Conservation (phyloP, 2,329 filamentous ascomycete genomes). For the Endothia cerciana region DNA sequence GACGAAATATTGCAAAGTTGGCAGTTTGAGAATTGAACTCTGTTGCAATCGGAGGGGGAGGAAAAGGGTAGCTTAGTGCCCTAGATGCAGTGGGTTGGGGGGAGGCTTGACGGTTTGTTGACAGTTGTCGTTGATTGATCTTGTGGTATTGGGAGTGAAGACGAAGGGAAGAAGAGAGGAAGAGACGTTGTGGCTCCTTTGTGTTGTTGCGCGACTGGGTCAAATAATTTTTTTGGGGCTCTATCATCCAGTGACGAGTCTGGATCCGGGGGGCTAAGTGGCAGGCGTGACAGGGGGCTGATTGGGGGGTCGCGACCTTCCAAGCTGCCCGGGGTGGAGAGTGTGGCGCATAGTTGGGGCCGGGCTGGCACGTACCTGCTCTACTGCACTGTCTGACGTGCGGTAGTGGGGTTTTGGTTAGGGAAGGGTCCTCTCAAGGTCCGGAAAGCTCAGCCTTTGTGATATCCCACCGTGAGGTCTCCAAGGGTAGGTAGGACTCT, state of each 20-base stretch:
- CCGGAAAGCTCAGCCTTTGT: slow-evolving; percentile 19
- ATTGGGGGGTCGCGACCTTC: slow-evolving; percentile 8
- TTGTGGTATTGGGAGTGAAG: slow-evolving; percentile 39
- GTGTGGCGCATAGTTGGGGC: slow-evolving; percentile 25
- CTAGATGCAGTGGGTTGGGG: slow-evolving; percentile 62
- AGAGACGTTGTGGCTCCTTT: slow-evolving; percentile 36
- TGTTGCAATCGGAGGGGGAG: slow-evolving; percentile 70
- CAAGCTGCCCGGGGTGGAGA: slow-evolving; percentile 22
- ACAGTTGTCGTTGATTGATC: slow-evolving; percentile 42
- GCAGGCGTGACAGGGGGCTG: slow-evolving; percentile 21
- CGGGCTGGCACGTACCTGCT: slow-evolving; percentile 23
- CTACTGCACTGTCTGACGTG: slow-evolving; percentile 5
- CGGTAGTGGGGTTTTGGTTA: not conserved
- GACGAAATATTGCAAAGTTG: slow-evolving; percentile 36
- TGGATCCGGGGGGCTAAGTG: slow-evolving; percentile 20
- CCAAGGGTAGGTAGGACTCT: not conserved
- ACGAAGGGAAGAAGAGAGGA: slow-evolving; percentile 38
- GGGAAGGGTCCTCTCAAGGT: not conserved
- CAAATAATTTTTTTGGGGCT: slow-evolving; percentile 41
- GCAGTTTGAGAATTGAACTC: slow-evolving; percentile 62
- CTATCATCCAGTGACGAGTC: slow-evolving; percentile 15
- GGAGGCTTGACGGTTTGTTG: slow-evolving; percentile 43
- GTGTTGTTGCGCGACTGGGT: slow-evolving; percentile 33
- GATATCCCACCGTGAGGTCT: not conserved
- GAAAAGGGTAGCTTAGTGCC: slow-evolving; percentile 87